Percentiles rank a stretch among this genome's conserved stretches.
phyloP scores from a whole-genome alignment of 1,139 yeast species.

The Diutina siamensis region DNA sequence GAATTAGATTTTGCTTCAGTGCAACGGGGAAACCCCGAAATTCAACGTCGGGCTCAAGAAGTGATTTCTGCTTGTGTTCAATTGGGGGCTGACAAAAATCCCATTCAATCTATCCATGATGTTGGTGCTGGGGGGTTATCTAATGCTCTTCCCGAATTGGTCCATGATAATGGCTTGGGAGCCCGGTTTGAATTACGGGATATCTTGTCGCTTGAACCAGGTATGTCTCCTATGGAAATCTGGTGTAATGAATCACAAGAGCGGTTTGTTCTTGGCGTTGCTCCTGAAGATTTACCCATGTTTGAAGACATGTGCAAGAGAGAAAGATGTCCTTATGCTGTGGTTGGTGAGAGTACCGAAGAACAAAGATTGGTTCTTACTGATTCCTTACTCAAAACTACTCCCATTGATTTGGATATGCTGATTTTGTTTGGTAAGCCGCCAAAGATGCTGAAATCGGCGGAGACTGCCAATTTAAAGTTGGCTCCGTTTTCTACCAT shows the following conservation, averaged over 20 bases:
- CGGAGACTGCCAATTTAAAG: constrained; percentile 49
- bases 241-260: constrained; percentile 99
- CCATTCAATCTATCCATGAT: constrained; percentile 94
- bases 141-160: constrained; percentile 94
- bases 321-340: constrained; percentile 94
- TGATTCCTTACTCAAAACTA: constrained; percentile 61
- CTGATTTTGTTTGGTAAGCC: constrained; percentile 94
- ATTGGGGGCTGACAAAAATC: constrained; percentile 58
- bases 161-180: constrained; percentile 93
- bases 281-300: constrained; percentile 60
- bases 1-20: constrained; percentile 97
- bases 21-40: constrained; percentile 98
- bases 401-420: constrained; percentile 96
- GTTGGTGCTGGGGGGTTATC: constrained; percentile 99
- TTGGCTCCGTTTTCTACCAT: constrained; percentile 35
- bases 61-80: constrained; percentile 92
- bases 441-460: constrained; percentile 85
- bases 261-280: constrained; percentile 89
- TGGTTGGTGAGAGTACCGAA: constrained; percentile 87
- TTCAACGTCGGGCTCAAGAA: constrained; percentile 98
- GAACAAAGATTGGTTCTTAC: constrained; percentile 76
- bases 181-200: constrained; percentile 88
- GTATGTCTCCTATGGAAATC: constrained; percentile 99
- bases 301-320: constrained; percentile 80
- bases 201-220: constrained; percentile 85